Conservation (phyloP, 176 grass and related monocot genomes). For the Triticum aestivum region DNA sequence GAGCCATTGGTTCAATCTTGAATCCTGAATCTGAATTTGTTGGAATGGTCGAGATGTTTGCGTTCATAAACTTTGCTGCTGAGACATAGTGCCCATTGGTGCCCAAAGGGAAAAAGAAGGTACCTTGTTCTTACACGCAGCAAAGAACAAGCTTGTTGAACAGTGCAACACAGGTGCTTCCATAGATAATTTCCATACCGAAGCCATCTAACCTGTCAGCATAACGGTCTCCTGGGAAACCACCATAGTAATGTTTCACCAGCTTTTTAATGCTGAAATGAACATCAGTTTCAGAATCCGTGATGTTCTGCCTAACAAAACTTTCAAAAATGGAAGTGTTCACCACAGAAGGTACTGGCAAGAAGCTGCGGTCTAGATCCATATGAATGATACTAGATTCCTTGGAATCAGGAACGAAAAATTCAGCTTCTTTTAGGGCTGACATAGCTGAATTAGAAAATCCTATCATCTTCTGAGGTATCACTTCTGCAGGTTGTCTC, state of each 20-base stretch:
- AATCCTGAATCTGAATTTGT: slow-evolving; percentile 49
- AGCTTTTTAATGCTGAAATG: slow-evolving; percentile 56
- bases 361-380: slow-evolving; percentile 82
- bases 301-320: slow-evolving; percentile 88
- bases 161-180: slow-evolving; percentile 66
- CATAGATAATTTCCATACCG: slow-evolving; percentile 56
- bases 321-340: slow-evolving; percentile 87
- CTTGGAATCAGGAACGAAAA: slow-evolving; percentile 48
- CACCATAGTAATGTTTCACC: slow-evolving; percentile 59
- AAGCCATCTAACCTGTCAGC: slow-evolving; percentile 18
- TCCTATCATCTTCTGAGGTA: slow-evolving; percentile 73
- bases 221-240: slow-evolving; percentile 42
- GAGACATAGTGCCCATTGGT: slow-evolving; percentile 75
- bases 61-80: slow-evolving; percentile 82
- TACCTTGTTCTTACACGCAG: slow-evolving; percentile 82
- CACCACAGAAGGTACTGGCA: slow-evolving; percentile 65
- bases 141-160: slow-evolving; percentile 90
- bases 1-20: slow-evolving; percentile 60
- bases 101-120: slow-evolving; percentile 82
- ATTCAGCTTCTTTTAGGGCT: slow-evolving; percentile 71
- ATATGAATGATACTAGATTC: slow-evolving; percentile 64
- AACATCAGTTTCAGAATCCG: slow-evolving; percentile 80
- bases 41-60: slow-evolving; percentile 50
- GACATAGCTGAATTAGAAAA: slow-evolving; percentile 74
- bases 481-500: slow-evolving; percentile 59